Conservation (phyloP, 2,329 filamentous ascomycete species). For the Chalaropsis thielavioides region DNA sequence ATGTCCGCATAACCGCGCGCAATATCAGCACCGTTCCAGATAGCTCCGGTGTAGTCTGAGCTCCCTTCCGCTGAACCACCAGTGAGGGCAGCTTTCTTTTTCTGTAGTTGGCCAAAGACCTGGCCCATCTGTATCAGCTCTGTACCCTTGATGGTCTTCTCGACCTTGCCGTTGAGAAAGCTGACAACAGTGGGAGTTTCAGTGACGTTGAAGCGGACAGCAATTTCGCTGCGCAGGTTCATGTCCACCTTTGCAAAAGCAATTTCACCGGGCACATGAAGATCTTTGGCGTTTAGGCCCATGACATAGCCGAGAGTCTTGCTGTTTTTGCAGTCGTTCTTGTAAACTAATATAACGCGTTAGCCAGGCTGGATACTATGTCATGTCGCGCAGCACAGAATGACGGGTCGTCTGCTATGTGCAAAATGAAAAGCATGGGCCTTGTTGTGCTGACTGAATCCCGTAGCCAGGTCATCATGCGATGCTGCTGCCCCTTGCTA, state of each 20-base stretch:
- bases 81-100: constrained; percentile 45
- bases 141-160: constrained; percentile 28
- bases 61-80: constrained; percentile 31
- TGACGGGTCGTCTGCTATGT: not conserved
- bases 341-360: constrained; percentile 49
- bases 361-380: not conserved
- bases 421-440: not conserved
- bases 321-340: constrained; percentile 76
- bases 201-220: constrained; percentile 56
- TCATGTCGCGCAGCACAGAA: too few species aligned
- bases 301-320: constrained; percentile 71
- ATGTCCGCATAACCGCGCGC: constrained; percentile 75
- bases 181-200: constrained; percentile 85
- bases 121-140: constrained; percentile 28
- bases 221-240: constrained; percentile 60
- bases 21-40: constrained; percentile 60
- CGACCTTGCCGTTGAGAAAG: constrained; percentile 52
- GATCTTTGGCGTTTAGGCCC: constrained; percentile 54
- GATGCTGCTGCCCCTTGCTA: not conserved
- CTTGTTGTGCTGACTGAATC: not conserved
- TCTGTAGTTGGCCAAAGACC: constrained; percentile 38
- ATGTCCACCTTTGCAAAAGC: constrained; percentile 81
- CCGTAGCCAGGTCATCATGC: not conserved
- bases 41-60: not conserved
- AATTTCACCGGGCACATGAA: constrained; percentile 57